Percentiles rank a stretch among this genome's conserved stretches.
phyloP scores from a whole-genome alignment of 495 filamentous ascomycete genomes.

The Tuber umbilicatum region DNA sequence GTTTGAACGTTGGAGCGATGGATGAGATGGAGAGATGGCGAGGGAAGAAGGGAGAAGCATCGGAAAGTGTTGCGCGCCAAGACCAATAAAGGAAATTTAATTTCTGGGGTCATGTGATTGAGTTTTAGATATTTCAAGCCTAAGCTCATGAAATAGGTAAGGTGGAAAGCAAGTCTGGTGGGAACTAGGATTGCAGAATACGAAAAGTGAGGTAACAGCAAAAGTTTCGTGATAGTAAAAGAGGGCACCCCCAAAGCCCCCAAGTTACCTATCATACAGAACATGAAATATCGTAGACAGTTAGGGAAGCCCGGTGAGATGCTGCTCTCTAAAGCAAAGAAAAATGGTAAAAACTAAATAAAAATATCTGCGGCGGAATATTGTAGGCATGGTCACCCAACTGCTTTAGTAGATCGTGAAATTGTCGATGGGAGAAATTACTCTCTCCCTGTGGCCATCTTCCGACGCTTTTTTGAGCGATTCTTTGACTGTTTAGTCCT shows the following conservation, averaged over 20 bases:
- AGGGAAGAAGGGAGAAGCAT: background rate
- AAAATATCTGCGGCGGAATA: background rate
- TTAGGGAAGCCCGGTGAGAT: background rate
- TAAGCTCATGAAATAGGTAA: background rate
- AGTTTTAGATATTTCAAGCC: background rate
- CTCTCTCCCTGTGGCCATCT: background rate
- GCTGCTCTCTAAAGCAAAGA: background rate
- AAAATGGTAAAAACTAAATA: background rate
- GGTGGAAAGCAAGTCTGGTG: background rate
- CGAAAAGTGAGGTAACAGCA: background rate
- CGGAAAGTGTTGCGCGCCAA: background rate
- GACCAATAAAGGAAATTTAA: background rate
- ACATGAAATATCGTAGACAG: background rate
- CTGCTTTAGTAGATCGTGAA: background rate
- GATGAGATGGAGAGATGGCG: background rate
- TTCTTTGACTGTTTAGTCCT: background rate
- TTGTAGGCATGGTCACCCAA: background rate
- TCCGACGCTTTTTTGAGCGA: background rate
- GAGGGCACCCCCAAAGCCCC: background rate
- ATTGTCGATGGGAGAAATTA: background rate
- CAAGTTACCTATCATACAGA: background rate
- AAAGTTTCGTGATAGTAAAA: background rate
- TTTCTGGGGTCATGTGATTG: background rate
- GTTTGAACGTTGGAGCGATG: conserved; percentile 6
- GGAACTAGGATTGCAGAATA: background rate